Base-by-base conservation (phyloP, 371 early-diverging fungal genomes). In the Catenaria anguillulae region DNA sequence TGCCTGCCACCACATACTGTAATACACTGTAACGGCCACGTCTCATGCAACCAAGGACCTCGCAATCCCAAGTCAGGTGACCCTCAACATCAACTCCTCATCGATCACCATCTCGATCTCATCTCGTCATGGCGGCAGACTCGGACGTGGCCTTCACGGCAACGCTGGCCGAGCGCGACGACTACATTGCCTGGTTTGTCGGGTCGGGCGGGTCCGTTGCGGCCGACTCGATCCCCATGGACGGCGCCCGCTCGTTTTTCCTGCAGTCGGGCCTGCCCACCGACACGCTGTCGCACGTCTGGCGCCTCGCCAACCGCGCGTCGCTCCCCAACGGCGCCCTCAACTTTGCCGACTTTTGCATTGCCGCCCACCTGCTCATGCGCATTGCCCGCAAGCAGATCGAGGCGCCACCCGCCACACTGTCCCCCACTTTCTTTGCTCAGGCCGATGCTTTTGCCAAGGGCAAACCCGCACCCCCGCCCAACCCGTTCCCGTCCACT, bases 271-370 rank as follows among this genome's bases (percentile, higher is more conserved):
- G 26, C 5, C 58, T 24, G 36, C 58, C 58, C 26, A 42, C n/a
- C 58, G 58, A 58, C 29, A 31, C 29, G 42, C 58, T 58, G 35
- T 58, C 58, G 58, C 12, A n/a, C 13, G 58, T 58, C 24, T 58
- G 58, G 58, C 58, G 36, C 43, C 58, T 58, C 36, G 58, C 58
- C 36, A 42, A 58, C 35, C 36, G 40, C 36, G 24, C 58, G 19
- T 4, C 3, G 10, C 2, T 17, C 8, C 45, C 45, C 45, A 23
- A 4, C 19, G 45, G 10, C 45, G 10, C 10, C 17, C 52, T 50
- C 29, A 15, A 23, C 29, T 29, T 50, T 17, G 4, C 29, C 52
- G 52, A 50, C 52, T 50, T 50, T 29, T 26, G 29, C 52, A 29
- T 29, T 10, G 52, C 52, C 24, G 52, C 52, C 52, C 24, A 50